Evolutionary conservation across 129 eudicot species (phyloP).

Genomic region (Centrapalus pauciflorus): DNA sequence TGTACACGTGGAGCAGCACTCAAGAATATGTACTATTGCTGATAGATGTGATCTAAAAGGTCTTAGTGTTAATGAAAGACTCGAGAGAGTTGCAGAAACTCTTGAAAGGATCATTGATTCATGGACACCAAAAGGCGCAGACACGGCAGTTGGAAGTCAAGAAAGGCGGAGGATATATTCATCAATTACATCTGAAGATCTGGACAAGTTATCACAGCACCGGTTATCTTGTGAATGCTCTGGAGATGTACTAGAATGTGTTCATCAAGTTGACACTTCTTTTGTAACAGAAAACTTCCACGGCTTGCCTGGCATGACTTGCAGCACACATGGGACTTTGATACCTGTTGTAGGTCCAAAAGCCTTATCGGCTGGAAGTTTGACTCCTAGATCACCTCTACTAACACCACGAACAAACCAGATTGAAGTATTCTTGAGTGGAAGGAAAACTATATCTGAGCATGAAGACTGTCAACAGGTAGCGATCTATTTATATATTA

Average conservation of each 20-base stretch:
- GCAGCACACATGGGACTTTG: slow-evolving; percentile 33
- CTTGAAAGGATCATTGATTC: slow-evolving; percentile 82
- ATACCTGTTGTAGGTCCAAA: slow-evolving; percentile 43
- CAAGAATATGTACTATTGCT: slow-evolving; percentile 91
- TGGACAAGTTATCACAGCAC: slow-evolving; percentile 39
- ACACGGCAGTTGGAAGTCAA: slow-evolving; percentile 49
- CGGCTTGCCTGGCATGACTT: slow-evolving; percentile 32
- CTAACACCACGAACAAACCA: slow-evolving; percentile 75
- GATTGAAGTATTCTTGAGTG: slow-evolving; percentile 62
- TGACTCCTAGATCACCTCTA: slow-evolving; percentile 91
- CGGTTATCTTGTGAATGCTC: slow-evolving; percentile 33
- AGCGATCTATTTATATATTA: background rate
- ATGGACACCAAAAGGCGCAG: slow-evolving; percentile 63
- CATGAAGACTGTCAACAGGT: slow-evolving; percentile 86
- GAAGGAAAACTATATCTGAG: slow-evolving; percentile 60
- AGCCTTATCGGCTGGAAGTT: slow-evolving; percentile 58
- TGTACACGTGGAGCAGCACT: slow-evolving; percentile 87
- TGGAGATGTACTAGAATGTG: slow-evolving; percentile 47
- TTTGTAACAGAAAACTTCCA: slow-evolving; percentile 38
- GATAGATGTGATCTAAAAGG: slow-evolving; percentile 98
- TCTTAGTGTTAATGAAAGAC: slow-evolving; percentile 74
- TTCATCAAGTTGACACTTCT: slow-evolving; percentile 40
- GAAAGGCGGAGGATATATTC: slow-evolving; percentile 43
- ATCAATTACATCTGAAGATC: slow-evolving; percentile 45
- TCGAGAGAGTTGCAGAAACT: slow-evolving; percentile 84